A percentile compares a stretch with the other conserved stretches of the same genome.
phyloP scores from a whole-genome alignment of 2,329 filamentous ascomycete species.

The Dactylellina haptotyla region DNA sequence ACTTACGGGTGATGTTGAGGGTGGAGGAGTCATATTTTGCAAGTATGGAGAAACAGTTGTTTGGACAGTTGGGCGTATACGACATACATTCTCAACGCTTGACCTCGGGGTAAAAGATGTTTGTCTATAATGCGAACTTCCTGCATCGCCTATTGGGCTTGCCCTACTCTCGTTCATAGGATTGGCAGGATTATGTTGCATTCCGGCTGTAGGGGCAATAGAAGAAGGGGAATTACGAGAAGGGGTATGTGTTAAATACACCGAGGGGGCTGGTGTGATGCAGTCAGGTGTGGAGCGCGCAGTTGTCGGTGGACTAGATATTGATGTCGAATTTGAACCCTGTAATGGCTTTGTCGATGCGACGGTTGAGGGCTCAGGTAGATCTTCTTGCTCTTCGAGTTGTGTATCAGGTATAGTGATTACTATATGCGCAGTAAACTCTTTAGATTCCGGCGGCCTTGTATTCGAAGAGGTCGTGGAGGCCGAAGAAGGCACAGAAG shows the following conservation, averaged over 20 bases:
- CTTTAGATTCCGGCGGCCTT: too few relatives aligned
- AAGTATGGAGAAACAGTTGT: slow-evolving; percentile 13
- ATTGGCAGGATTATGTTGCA: background rate
- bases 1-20: slow-evolving; percentile 46
- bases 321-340: slow-evolving; percentile 4
- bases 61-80: slow-evolving; percentile 23
- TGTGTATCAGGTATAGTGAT: slow-evolving; percentile 52
- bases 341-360: background rate
- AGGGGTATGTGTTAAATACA: background rate
- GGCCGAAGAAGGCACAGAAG: background rate
- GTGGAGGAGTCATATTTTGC: slow-evolving; percentile 42
- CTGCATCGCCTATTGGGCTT: slow-evolving; percentile 8
- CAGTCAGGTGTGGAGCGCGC: slow-evolving; percentile 10
- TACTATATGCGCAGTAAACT: slow-evolving; percentile 15
- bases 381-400: slow-evolving; percentile 9
- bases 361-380: background rate
- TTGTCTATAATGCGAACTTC: background rate
- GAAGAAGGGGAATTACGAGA: background rate
- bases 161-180: background rate
- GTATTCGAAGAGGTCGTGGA: background rate
- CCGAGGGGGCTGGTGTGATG: background rate
- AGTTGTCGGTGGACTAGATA: slow-evolving; percentile 2
- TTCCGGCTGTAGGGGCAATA: background rate
- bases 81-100: slow-evolving; percentile 8
- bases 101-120: slow-evolving; percentile 1